Percentiles rank a stretch among this genome's conserved stretches.
Evolutionary conservation across 164 flowering plant genomes (phyloP).

Genomic region (Annona cherimola): DNA sequence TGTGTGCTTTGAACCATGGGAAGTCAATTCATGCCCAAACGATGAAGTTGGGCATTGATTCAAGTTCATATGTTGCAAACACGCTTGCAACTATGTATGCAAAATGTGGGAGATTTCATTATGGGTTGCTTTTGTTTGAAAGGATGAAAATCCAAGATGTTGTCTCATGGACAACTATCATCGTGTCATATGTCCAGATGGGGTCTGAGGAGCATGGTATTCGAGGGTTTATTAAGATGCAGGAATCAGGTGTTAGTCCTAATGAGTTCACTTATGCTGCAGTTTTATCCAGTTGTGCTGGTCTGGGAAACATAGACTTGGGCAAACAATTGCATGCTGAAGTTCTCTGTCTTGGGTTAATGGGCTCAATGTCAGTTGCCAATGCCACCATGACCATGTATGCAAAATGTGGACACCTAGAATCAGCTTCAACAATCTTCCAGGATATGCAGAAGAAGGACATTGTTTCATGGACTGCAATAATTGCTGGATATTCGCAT

Average conservation of each 20-base stretch:
- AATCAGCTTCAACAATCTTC: slow-evolving; percentile 7
- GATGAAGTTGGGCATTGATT: slow-evolving; percentile 52
- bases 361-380: slow-evolving; percentile 51
- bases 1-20: slow-evolving; percentile 40
- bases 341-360: slow-evolving; percentile 32
- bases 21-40: slow-evolving; percentile 57
- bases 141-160: slow-evolving; percentile 55
- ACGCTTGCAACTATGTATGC: slow-evolving; percentile 65
- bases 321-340: slow-evolving; percentile 71
- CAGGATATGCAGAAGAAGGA: slow-evolving; percentile 3
- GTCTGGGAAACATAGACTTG: slow-evolving; percentile 40
- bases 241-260: slow-evolving; percentile 44
- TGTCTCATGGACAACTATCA: slow-evolving; percentile 69
- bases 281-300: slow-evolving; percentile 53
- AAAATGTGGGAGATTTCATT: slow-evolving; percentile 65
- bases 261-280: slow-evolving; percentile 80
- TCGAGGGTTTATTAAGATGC: slow-evolving; percentile 46
- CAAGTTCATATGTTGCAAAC: slow-evolving; percentile 55
- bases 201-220: slow-evolving; percentile 49
- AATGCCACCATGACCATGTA: slow-evolving; percentile 75
- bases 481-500: slow-evolving; percentile 4
- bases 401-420: background rate
- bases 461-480: slow-evolving; percentile 6
- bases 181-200: slow-evolving; percentile 43
- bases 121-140: slow-evolving; percentile 59